A percentile compares a stretch with the other conserved stretches of the same genome.
phyloP scores from a whole-genome alignment of 2,329 filamentous ascomycete genomes.

The Colletotrichum ledebouriae region DNA sequence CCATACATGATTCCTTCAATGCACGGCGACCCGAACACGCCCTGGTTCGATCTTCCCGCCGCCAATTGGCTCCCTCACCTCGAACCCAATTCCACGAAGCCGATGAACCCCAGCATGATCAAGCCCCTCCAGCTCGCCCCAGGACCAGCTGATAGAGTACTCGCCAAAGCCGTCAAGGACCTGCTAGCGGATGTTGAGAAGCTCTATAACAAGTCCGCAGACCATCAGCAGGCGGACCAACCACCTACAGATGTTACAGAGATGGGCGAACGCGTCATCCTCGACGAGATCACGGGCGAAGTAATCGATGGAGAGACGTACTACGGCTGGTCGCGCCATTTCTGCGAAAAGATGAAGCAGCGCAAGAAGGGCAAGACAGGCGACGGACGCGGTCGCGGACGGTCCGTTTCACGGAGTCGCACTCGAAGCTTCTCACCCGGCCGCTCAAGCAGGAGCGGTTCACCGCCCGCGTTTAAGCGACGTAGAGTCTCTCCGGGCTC shows the following conservation, averaged over 20 bases:
- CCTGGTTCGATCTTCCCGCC: slow-evolving; percentile 87
- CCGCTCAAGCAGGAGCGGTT: slow-evolving; percentile 51
- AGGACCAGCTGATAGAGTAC: slow-evolving; percentile 75
- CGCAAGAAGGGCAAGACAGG: slow-evolving; percentile 53
- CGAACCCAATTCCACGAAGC: slow-evolving; percentile 79
- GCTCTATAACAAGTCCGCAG: slow-evolving; percentile 71
- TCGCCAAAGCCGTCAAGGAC: slow-evolving; percentile 76
- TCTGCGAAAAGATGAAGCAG: slow-evolving; percentile 85
- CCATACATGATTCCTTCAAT: slow-evolving; percentile 80
- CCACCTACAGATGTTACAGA: slow-evolving; percentile 75
- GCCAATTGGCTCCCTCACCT: slow-evolving; percentile 85
- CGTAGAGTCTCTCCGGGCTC: slow-evolving; percentile 54
- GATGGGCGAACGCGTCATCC: slow-evolving; percentile 76
- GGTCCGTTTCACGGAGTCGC: slow-evolving; percentile 51
- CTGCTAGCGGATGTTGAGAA: slow-evolving; percentile 78
- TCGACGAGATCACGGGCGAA: slow-evolving; percentile 76
- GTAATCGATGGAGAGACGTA: slow-evolving; percentile 79
- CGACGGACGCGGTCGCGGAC: slow-evolving; percentile 49
- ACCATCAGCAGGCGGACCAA: slow-evolving; percentile 59
- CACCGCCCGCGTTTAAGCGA: slow-evolving; percentile 56
- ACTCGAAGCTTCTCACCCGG: slow-evolving; percentile 47
- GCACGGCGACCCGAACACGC: slow-evolving; percentile 80
- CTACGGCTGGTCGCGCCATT: slow-evolving; percentile 87
- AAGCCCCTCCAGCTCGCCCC: slow-evolving; percentile 78
- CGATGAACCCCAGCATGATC: slow-evolving; percentile 79